Evolutionary conservation across 108 stramenopile species (phyloP).

Genomic region (Fragilariopsis cylindrus): DNA sequence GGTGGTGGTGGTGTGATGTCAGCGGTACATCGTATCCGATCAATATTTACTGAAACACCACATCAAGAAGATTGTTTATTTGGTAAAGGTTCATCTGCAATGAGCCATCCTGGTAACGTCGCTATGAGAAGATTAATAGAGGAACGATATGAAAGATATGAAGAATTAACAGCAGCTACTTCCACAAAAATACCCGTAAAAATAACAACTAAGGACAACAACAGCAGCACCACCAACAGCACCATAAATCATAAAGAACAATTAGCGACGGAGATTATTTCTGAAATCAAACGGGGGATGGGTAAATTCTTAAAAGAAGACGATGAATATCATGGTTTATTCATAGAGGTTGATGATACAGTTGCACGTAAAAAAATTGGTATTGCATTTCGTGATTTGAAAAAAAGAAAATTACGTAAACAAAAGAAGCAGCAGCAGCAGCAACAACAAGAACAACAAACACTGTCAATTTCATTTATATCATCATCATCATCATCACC

Average conservation of each 20-base stretch:
- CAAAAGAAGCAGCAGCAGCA: no score
- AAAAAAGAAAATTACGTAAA: constrained; percentile 1
- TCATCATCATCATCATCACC: no score
- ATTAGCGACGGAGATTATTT: neutral
- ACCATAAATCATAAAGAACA: neutral
- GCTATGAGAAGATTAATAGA: constrained; percentile 25
- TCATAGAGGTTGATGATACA: neutral
- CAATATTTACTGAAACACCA: constrained; percentile 9
- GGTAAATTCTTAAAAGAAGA: constrained; percentile 30
- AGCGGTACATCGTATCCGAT: neutral
- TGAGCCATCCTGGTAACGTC: constrained; percentile 24
- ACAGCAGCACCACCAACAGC: no score
- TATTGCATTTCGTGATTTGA: constrained; percentile 16
- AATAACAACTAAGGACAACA: no score
- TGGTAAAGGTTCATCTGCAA: constrained; percentile 25
- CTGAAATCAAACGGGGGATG: neutral
- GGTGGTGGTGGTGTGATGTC: neutral
- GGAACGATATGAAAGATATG: neutral
- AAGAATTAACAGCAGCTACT: neutral
- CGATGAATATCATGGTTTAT: neutral
- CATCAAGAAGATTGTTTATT: constrained; percentile 26
- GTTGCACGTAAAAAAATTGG: constrained; percentile 6
- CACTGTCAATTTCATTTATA: no score
- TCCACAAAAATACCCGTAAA: neutral
- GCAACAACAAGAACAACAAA: no score